Base-by-base conservation (phyloP, 2,329 filamentous ascomycete genomes). In the Fusarium duplospermum region DNA sequence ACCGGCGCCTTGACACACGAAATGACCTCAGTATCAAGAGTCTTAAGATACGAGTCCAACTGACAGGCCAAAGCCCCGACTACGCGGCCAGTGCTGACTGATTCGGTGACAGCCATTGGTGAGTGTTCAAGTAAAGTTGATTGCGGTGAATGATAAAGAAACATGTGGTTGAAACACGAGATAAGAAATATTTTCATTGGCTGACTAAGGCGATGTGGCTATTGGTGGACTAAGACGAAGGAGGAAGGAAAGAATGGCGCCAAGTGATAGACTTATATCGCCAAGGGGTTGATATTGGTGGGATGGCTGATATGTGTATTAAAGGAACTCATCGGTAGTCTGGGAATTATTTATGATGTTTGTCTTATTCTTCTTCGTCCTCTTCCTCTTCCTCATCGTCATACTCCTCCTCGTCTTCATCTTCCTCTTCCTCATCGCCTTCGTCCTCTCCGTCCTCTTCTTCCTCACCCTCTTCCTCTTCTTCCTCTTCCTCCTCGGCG, bases 31-130 rank as follows among this genome's bases (percentile, higher is more conserved):
- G 78, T 70, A 1, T 80, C 79, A 1, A 81, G 66, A 0, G 61
- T 74, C 8, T 63, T 72, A 2, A 75, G 74, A 10, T 81, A 81
- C 0, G 80, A 81, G 20, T 80, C 58, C 1, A 62, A 63, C 45
- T 81, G 80, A 4, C 80, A 81, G 3, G 76, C 74, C 9, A 81
- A 59, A 0, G 77, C 80, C 2, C 80, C 80, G 6, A 81, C 79
- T 0, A 77, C 54, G 10, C 61, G 67, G 18, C 67, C 57, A 14
- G 36, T 58, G 16, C 3, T 61, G 16, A 22, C 4, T 16, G 62
- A 24, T 3, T 72, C 58, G 18, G 36, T 6, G 45, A 62, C 20
- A 14, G 69, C 42, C 72, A 74, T 74, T 18, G 31, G 22, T 20
- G 18, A 54, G 27, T 7, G n/a, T 33, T 54, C 14, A 4, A 29